Base-by-base conservation (phyloP, 768 basidiomycete genomes). In the Leccinellum rugosiceps region DNA sequence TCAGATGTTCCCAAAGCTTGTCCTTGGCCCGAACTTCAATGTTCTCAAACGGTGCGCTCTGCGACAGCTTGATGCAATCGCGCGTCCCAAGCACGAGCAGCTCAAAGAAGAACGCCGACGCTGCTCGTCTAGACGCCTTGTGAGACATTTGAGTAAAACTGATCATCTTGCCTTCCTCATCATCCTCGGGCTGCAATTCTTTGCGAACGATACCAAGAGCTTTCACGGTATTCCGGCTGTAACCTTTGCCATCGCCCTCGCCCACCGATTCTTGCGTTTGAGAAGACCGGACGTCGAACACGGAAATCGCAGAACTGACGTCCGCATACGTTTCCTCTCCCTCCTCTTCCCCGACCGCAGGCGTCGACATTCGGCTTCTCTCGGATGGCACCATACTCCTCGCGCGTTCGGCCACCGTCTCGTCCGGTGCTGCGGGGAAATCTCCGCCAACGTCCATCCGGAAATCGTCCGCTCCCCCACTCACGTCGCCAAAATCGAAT, bases 31-130 rank as follows among this genome's bases (percentile, higher is more conserved):
- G 75, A 31, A 98, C 78, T 65, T 89, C 83, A 56, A 98, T 97
- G 72, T 96, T 93, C 59, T 86, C 89, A 67, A 92, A 97, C 0
- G 92, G 77, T 8, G 76, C 77, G 6, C 69, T 65, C 70, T 99
- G 97, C 7, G 83, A 75, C 45, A 99, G 73, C 64, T 89, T 85
- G 63, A 99, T 77, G 68, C 90, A 94, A 71, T 98, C 95, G 32
- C 92, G 87, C 4, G 96, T 98, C 10, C 93, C 88, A 1, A 99
- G 83, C 2, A 98, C 93, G 28, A 99, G 86, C 32, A 98, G 75
- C 72, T 99, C 97, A 69, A 99, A 99, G 80, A 99, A 99, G 79
- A 99, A 98, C 2, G 93, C 87, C 1, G 96, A 85, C 1, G 96
- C 94, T 13, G 94, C 97, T 43, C 93, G 85, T 48, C 92, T 87